Evolutionary conservation across 805 yeast species (phyloP), one percentile per base, ranked within the genome.

Genomic region (Wickerhamiella azymoides): DNA sequence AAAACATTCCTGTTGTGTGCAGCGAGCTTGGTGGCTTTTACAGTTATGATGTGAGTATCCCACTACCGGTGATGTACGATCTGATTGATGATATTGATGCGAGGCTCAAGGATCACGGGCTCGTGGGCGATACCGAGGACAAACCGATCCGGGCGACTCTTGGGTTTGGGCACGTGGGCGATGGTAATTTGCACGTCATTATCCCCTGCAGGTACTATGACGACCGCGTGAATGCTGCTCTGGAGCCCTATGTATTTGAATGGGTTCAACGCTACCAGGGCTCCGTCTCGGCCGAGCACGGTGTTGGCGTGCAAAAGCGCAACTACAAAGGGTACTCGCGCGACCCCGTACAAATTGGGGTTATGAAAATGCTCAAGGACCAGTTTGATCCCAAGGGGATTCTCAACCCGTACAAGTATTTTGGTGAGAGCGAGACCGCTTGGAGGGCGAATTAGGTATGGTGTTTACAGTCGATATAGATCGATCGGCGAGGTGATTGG

Each of bases 121-220:
- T 48, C 10, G 32, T 43, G 6, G 47, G 49, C 19, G 46, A 41
- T 14, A 18, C 36, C n/a, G 43, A 47, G 21, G 39, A 36, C 4
- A 13, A 24, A 8, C 94, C 95, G 2, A 95, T 84, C 3, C 79
- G 84, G 44, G 81, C 76, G 50, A 94, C 94, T 10, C 78, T 86
- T 52, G 97, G 97, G 0, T 88, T 86, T 58, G 97, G 97, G 9
- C 97, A 88, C 59, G 73, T 89, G 57, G 97, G 97, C 47, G 97
- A 88, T 60, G 96, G 96, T 44, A 88, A 88, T 63, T 68, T 88
- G 57, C 97, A 88, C 63, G 73, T 88, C 58, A 88, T 89, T 59
- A 92, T 88, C 45, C 80, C 92, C 36, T 93, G 84, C 21, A 74
- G 94, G 62, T 74, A 76, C 56, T 89, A 88, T 64, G 72, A 71